Evolutionary conservation across 495 filamentous ascomycete genomes (phyloP), one percentile per base, ranked within the genome.

Genomic region (Monascus purpureus): DNA sequence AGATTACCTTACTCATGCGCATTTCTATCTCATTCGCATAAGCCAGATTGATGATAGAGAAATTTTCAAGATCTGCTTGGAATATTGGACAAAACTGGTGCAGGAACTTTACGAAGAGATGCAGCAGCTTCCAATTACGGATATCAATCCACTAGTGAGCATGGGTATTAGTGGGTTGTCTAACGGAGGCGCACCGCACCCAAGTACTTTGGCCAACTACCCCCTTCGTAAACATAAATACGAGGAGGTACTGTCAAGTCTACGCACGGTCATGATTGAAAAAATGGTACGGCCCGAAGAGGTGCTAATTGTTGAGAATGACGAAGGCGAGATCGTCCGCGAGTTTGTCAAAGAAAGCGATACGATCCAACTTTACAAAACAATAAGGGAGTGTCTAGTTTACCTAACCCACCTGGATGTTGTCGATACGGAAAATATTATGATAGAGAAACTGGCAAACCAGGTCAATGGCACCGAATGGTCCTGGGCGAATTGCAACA

Each of bases 401-500:
- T 99, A 95, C 51, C 71, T 99, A 23, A 99, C 92, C 8, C 90
- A 99, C 65, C 65, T 99, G 44, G 90, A 96, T 50, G 92, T 99
- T 12, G 75, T 93, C 28, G 90, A 96, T 48, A 99, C 88, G 0
- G 90, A 99, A 51, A 75, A 78, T 18, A 99, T 99, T 57, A 96
- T 99, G 92, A 92, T 92, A 9, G 92, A 99, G 43, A 99, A 99
- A 53, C 67, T 99, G 23, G 72, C 82, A 8, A 77, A 83, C 33
- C 90, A 96, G 57, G 90, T 99, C 13, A 86, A 96, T 52, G 85
- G 84, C 9, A 66, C 69, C 9, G 90, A 99, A 56, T 99, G 90
- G 90, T 96, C 92, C 8, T 99, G 90, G 90, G 80, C 80, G 35
- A 96, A 96, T 57, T 99, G 90, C 71, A 99, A 99, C 55, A 94